Evolutionary conservation across 805 yeast species (phyloP).

Genomic region (Barnettozyma californica): DNA sequence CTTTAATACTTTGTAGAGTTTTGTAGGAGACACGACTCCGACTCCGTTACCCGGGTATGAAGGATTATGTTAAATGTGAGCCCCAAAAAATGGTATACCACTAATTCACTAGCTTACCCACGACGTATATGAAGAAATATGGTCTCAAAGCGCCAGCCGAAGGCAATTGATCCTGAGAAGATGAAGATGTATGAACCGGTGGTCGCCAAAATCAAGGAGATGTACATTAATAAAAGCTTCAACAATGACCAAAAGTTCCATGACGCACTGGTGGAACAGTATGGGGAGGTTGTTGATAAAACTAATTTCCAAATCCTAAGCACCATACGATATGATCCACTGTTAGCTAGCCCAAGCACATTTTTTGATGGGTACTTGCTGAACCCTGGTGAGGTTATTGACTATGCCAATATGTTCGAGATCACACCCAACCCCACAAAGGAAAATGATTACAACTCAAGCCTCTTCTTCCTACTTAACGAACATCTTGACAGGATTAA

Average conservation of each 20-base stretch:
- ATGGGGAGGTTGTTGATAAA: conserved; percentile 9
- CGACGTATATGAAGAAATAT: not conserved
- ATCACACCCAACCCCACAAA: not conserved
- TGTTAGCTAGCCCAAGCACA: conserved; percentile 25
- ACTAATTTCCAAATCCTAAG: conserved; percentile 53
- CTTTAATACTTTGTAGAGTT: too few species aligned
- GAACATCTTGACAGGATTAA: conserved; percentile 60
- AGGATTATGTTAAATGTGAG: not conserved
- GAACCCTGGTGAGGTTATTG: not conserved
- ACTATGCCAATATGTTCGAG: not conserved
- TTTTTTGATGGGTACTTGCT: not conserved
- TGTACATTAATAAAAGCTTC: conserved; percentile 3
- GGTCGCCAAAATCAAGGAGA: not conserved
- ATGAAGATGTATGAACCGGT: not conserved
- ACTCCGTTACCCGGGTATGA: too few species aligned
- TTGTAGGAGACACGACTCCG: too few species aligned
- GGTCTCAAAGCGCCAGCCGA: conserved; percentile 1
- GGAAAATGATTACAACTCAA: conserved; percentile 12
- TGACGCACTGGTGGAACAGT: conserved; percentile 3
- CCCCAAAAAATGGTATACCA: not conserved
- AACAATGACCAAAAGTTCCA: conserved; percentile 7
- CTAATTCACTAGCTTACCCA: not conserved
- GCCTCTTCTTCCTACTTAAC: conserved; percentile 52
- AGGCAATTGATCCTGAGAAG: conserved; percentile 7
- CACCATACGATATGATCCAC: conserved; percentile 74